Evolutionary conservation across 2,329 filamentous ascomycete genomes (phyloP), one percentile per base, ranked within the genome.

Genomic region (Parasarocladium wereldwijsianum): DNA sequence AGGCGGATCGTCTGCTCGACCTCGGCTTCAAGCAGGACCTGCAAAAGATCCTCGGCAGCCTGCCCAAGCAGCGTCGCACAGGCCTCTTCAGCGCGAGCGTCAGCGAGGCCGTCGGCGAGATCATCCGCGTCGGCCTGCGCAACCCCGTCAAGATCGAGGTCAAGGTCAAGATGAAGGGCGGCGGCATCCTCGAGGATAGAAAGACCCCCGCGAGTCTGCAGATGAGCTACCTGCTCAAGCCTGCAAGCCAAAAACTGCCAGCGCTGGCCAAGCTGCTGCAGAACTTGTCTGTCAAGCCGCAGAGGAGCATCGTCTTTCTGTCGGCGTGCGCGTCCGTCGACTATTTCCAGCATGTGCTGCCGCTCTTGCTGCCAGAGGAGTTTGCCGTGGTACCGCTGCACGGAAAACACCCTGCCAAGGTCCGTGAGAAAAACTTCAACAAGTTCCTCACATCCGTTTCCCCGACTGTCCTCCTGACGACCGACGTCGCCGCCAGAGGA

Each of bases 61-160:
- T 98, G 5, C 90, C 90, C 0, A 98, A 98, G 48, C 90, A 98
- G 50, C 67, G 90, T 30, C 70, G 90, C 28, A 98, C 90, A 0
- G 90, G 90, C 0, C 60, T 98, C 0, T 98, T 96, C 55, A 93
- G 84, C 45, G 90, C 90, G 9, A 92, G 81, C 44, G 81, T 98
- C n/a, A 90, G 80, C 43, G 90, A 96, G 47, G 90, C 90, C 2
- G 82, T 98, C 1, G 77, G 86, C 38, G 82, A 94, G 48, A 79
- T 98, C 32, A 85, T 98, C 31, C 71, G 86, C 20, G 84, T 94
- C 6, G 90, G 90, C 13, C 59, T 96, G 39, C 70, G 90, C 21
- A 96, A 98, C 52, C 90, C 90, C 0, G 86, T 94, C 43, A 92
- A 92, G 46, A 84, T 98, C 36, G 78, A 82, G 8, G 90, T 96